Evolutionary conservation across 768 basidiomycete species (phyloP).

Genomic region (Thelephora aurantiotincta): DNA sequence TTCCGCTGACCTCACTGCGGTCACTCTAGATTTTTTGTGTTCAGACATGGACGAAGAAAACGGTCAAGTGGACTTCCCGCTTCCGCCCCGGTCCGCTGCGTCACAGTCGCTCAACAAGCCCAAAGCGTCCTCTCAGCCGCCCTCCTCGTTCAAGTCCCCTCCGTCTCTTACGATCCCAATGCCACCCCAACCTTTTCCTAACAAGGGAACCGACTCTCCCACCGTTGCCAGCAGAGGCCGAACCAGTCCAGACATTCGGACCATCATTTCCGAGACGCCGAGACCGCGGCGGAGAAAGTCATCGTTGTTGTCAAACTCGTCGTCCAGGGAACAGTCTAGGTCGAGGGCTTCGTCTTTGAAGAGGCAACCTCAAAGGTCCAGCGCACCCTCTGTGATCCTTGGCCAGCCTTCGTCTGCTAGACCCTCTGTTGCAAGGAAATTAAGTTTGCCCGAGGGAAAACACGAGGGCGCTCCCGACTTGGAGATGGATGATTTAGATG

Average conservation of each 20-base stretch:
- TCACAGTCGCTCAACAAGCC: neutral
- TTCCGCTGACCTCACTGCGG: slow-evolving; percentile 15
- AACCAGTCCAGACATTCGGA: slow-evolving; percentile 19
- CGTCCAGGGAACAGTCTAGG: slow-evolving; percentile 11
- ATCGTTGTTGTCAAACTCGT: slow-evolving; percentile 10
- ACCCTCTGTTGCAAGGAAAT: slow-evolving; percentile 16
- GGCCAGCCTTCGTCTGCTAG: slow-evolving; percentile 3
- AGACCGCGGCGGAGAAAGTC: slow-evolving; percentile 16
- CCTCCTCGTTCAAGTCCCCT: slow-evolving; percentile 2
- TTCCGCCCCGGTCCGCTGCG: no score
- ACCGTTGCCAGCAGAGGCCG: slow-evolving; percentile 9
- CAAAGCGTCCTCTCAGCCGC: slow-evolving; percentile 3
- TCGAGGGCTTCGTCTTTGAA: slow-evolving; percentile 7
- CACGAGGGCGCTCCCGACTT: slow-evolving; percentile 11
- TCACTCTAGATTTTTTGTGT: slow-evolving; percentile 9
- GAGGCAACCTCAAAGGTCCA: slow-evolving; percentile 8
- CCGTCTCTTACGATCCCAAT: neutral
- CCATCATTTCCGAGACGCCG: slow-evolving; percentile 19
- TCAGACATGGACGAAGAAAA: slow-evolving; percentile 5
- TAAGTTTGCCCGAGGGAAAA: slow-evolving; percentile 16
- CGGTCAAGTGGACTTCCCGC: neutral
- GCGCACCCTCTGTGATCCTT: slow-evolving; percentile 8
- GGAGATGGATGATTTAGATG: slow-evolving; percentile 11
- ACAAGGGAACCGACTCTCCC: neutral
- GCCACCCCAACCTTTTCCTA: neutral